A percentile compares a stretch with the other conserved stretches of the same genome.
Conservation (phyloP, 2,329 filamentous ascomycete species). For the Penicillium sp. region DNA sequence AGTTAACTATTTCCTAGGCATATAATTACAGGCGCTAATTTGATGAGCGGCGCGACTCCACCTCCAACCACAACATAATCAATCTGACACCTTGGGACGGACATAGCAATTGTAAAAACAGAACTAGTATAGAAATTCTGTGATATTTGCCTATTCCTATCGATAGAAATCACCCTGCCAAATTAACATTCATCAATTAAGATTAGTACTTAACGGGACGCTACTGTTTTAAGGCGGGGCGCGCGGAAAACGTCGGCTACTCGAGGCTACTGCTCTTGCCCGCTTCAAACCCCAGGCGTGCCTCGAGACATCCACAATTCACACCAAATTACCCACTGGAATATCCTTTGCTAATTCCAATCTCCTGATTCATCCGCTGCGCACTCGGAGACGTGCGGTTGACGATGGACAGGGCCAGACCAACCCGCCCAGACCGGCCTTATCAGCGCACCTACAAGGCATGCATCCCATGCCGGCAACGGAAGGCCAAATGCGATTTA, state of each 20-base stretch:
- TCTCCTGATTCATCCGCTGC: conserved; percentile 14
- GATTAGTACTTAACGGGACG: background rate
- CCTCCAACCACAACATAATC: no score
- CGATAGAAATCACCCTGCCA: no score
- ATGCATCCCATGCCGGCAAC: conserved; percentile 50
- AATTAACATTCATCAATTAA: background rate
- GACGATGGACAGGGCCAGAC: conserved; percentile 23
- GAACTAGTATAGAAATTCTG: no score
- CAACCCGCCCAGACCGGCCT: conserved; percentile 30
- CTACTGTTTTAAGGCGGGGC: background rate
- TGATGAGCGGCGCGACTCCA: no score
- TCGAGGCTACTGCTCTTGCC: conserved; percentile 3
- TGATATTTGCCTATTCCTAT: no score
- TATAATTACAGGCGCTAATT: no score
- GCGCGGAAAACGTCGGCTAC: conserved; percentile 11
- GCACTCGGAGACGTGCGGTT: conserved; percentile 9
- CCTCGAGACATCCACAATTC: conserved; percentile 11
- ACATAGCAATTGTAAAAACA: background rate
- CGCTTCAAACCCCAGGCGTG: background rate
- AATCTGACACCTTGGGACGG: no score
- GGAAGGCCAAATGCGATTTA: conserved; percentile 52
- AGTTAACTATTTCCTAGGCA: no score
- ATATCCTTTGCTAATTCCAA: conserved; percentile 9
- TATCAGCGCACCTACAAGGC: conserved; percentile 54
- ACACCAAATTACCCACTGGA: conserved; percentile 15